Percentiles rank a stretch among this genome's conserved stretches.
phyloP scores from a whole-genome alignment of 2,329 filamentous ascomycete genomes.

The Ophiostoma triangulosporum region DNA sequence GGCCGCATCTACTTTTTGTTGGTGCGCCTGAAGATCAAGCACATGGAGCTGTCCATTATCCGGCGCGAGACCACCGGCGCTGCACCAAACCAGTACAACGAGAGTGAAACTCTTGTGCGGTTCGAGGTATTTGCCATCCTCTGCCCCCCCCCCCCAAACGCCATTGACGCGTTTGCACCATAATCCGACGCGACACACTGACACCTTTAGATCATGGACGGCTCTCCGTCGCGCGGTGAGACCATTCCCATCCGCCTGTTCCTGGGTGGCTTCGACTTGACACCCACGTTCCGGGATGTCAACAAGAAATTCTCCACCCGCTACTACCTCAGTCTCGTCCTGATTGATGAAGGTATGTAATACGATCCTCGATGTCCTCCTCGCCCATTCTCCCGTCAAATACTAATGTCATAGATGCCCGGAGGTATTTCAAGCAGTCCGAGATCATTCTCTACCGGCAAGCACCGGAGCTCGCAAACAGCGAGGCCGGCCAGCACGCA shows the following conservation, averaged over 20 bases:
- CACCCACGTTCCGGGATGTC: slow-evolving; percentile 95
- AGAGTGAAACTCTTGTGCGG: slow-evolving; percentile 92
- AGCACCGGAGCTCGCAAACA: slow-evolving; percentile 41
- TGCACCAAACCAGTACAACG: slow-evolving; percentile 97
- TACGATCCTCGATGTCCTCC: no score
- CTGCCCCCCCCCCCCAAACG: background rate
- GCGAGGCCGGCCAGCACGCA: slow-evolving; percentile 18
- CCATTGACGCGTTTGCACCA: background rate
- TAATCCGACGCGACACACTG: background rate
- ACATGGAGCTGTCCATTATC: slow-evolving; percentile 99
- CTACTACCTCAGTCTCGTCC: slow-evolving; percentile 90
- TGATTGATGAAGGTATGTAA: slow-evolving; percentile 77
- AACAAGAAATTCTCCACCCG: slow-evolving; percentile 99
- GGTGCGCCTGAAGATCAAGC: slow-evolving; percentile 96
- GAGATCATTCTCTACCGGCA: slow-evolving; percentile 96
- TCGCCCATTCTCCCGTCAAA: no score
- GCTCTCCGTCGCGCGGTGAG: slow-evolving; percentile 85
- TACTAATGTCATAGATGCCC: slow-evolving; percentile 52
- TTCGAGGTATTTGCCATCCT: slow-evolving; percentile 56
- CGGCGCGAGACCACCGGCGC: slow-evolving; percentile 91
- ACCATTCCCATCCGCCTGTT: slow-evolving; percentile 96
- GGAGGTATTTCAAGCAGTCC: slow-evolving; percentile 97
- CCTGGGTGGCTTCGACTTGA: slow-evolving; percentile 92
- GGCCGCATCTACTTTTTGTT: slow-evolving; percentile 96
- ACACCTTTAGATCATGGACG: slow-evolving; percentile 78